Evolutionary conservation across 129 eudicot species (phyloP), one percentile per base, ranked within the genome.

Genomic region (Sambucus nigra): DNA sequence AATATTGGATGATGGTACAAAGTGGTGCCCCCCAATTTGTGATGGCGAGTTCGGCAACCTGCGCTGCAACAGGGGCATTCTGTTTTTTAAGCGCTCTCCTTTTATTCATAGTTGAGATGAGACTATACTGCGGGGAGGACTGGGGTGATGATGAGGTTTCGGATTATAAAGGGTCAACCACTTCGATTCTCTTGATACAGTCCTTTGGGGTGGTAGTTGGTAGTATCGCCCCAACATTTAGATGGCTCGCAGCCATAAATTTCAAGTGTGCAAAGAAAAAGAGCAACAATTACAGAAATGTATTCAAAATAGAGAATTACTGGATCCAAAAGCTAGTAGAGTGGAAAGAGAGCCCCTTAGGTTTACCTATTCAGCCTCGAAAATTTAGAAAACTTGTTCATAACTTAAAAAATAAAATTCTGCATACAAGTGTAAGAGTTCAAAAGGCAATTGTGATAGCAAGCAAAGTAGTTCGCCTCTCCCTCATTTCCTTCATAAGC

Each of bases 1-100:
- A 49, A 9, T 55, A 63, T 6, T 70, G 70, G 75, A 25, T 70
- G 18, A 70, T 63, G 70, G 56, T 55, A 11, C 70, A 26, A 63
- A 70, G 55, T 0, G 53, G 76, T 0, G 55, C 13, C 65, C 60
- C 65, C 7, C 75, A 70, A 11, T 56, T 70, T 50, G 55, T 63
- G 26, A 25, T 29, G n/a, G 55, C 54, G 25, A 41, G 70, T 32
- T 70, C 25, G 16, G 49, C 41, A 45, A 57, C 55, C 26, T 15
- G 41, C 5, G 26, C 60, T 50, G 61, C 62, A 38, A 49, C 69
- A 15, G 65, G 65, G 21, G 65, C 50, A 4, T 39, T 70, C 47
- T 63, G 65, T 50, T 5, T 4, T 1, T 14, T 40, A 10, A 0
- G 2, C 7, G 6, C 38, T 22, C 1, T 31, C 8, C 0, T 22